Conservation (phyloP, 2,329 filamentous ascomycete genomes). For the Albophoma yamanashiensis region DNA sequence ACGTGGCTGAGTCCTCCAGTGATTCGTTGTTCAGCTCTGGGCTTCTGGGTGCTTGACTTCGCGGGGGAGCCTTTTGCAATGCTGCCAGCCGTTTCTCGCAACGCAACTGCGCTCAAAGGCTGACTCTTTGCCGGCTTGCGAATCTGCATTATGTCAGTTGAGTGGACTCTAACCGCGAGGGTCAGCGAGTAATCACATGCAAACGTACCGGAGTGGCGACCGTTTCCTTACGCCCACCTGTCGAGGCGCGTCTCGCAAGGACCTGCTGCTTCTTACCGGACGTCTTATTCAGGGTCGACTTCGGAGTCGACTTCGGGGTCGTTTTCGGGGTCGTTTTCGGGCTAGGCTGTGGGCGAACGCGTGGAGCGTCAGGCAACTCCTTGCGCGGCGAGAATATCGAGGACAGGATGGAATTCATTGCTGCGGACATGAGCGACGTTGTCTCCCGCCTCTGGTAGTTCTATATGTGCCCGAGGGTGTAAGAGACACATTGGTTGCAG, state of each 20-base stretch:
- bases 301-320: background rate
- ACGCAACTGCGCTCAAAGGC: background rate
- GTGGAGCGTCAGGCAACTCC: background rate
- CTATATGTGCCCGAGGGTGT: background rate
- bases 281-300: background rate
- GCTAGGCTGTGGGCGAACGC: background rate
- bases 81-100: background rate
- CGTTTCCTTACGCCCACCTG: background rate
- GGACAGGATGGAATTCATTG: background rate
- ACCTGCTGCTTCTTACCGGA: background rate
- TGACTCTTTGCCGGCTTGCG: background rate
- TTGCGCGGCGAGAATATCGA: background rate
- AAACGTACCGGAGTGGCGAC: background rate
- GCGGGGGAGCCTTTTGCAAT: background rate
- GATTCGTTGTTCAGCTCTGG: background rate
- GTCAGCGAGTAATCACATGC: background rate
- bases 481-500: background rate
- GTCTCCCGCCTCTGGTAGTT: background rate
- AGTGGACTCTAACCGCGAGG: background rate
- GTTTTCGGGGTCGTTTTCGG: background rate
- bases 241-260: background rate
- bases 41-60: background rate
- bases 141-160: background rate
- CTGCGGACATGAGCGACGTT: background rate
- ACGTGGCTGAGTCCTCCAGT: background rate